These are phyloP conservation scores for Plectosphaerella sp. DNA, from an alignment of 2,329 filamentous ascomycete species.

Conservation along the genomic window DNA sequence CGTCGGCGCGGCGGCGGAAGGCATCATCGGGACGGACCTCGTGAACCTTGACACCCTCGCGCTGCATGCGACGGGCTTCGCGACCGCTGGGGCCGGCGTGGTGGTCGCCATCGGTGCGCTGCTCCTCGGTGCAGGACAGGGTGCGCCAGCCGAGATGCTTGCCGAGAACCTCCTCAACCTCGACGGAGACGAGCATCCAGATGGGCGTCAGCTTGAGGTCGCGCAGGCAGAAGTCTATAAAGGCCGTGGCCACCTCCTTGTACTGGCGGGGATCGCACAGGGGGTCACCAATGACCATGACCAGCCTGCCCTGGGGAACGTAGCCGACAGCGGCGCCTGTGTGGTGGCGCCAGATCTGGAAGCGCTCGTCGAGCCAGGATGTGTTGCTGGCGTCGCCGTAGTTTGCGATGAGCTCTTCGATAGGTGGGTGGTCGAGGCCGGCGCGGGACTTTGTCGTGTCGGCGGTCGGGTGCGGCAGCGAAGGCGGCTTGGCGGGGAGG, in stretches of 20 bases:
- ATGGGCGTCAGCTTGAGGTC: slow-evolving; percentile 70
- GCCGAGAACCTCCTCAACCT: slow-evolving; percentile 75
- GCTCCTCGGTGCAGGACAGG: slow-evolving; percentile 82
- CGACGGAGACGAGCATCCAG: slow-evolving; percentile 82
- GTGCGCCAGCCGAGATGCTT: slow-evolving; percentile 82
- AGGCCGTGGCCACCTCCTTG: slow-evolving; percentile 65
- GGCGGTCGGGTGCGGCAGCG: slow-evolving; percentile 80
- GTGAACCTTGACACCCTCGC: slow-evolving; percentile 76
- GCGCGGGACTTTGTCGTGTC: slow-evolving; percentile 57
- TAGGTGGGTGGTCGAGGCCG: slow-evolving; percentile 59
- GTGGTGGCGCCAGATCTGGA: slow-evolving; percentile 80
- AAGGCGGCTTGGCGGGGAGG: slow-evolving; percentile 60
- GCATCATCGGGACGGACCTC: slow-evolving; percentile 67
- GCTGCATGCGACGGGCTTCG: slow-evolving; percentile 77
- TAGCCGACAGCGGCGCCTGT: slow-evolving; percentile 79
- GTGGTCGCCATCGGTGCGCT: slow-evolving; percentile 77
- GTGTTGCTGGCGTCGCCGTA: slow-evolving; percentile 94
- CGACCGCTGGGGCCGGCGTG: slow-evolving; percentile 63
- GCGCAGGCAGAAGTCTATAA: slow-evolving; percentile 69
- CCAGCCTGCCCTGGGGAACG: slow-evolving; percentile 70
- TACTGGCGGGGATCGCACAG: slow-evolving; percentile 79
- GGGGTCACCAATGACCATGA: slow-evolving; percentile 82
- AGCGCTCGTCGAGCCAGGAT: slow-evolving; percentile 86
- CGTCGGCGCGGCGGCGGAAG: slow-evolving; percentile 64
- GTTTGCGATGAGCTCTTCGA: slow-evolving; percentile 89